A percentile compares a stretch with the other conserved stretches of the same genome.
Conservation (phyloP, 1,284 basidiomycete genomes). For the Lignosus rhinocerotis region DNA sequence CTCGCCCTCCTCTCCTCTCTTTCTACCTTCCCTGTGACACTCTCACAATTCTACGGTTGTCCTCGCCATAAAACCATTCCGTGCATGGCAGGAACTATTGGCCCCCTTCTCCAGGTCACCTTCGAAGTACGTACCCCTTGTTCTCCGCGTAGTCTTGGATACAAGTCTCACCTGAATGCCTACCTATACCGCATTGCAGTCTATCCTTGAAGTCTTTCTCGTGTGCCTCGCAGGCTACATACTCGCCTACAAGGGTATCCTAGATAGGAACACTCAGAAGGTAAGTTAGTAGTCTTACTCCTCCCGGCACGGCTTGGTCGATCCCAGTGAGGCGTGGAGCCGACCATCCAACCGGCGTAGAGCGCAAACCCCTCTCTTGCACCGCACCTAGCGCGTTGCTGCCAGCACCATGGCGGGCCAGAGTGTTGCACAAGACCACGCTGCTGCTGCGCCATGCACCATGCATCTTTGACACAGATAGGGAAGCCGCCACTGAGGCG, state of each 20-base stretch:
- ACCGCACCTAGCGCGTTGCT: too few species aligned
- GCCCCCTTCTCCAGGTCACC: conserved; percentile 49
- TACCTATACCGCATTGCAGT: conserved; percentile 45
- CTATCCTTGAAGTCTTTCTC: conserved; percentile 87
- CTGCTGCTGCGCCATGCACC: not conserved
- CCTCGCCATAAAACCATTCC: not conserved
- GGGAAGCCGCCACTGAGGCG: not conserved
- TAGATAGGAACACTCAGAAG: conserved; percentile 90
- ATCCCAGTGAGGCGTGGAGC: not conserved
- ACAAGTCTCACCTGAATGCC: not conserved
- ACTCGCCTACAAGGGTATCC: conserved; percentile 76
- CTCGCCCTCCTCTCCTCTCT: not conserved
- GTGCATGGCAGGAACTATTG: conserved; percentile 28
- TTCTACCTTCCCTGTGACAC: not conserved
- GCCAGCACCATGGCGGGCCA: too few species aligned
- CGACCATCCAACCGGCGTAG: not conserved
- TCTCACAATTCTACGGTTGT: not conserved
- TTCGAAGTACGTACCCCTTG: conserved; percentile 46
- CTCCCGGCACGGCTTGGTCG: not conserved
- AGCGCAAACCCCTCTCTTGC: not conserved
- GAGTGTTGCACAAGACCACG: not conserved
- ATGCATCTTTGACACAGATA: not conserved
- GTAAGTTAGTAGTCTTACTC: conserved; percentile 38
- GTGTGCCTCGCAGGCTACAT: conserved; percentile 86
- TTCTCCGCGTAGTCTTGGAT: not conserved